phyloP scores from a whole-genome alignment of 495 filamentous ascomycete genomes.

The Xylaria venustula region DNA sequence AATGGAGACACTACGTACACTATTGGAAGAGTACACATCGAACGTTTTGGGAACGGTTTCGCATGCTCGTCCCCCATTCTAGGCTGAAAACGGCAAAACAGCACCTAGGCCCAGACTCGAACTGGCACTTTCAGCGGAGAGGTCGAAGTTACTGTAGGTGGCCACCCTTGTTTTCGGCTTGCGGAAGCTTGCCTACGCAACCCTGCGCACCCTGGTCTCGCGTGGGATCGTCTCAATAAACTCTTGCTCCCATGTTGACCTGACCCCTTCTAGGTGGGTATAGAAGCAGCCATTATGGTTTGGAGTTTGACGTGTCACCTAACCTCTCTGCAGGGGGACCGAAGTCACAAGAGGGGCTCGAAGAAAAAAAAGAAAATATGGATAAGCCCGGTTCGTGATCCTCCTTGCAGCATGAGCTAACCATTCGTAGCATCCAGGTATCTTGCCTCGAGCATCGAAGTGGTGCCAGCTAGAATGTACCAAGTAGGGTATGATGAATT shows the following conservation, averaged over 20 bases:
- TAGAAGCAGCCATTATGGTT: not conserved
- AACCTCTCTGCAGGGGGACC: not conserved
- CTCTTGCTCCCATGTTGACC: not conserved
- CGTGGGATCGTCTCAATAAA: slow-evolving; percentile 15
- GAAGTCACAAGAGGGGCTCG: not conserved
- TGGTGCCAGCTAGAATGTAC: slow-evolving; percentile 2
- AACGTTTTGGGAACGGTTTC: slow-evolving; percentile 13
- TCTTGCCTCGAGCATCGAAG: not conserved
- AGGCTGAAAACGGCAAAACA: slow-evolving; percentile 3
- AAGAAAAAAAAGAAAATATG: not conserved
- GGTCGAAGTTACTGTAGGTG: slow-evolving; percentile 5
- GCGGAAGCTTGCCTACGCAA: slow-evolving; percentile 14
- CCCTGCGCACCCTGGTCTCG: not conserved
- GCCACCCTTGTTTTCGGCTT: slow-evolving; percentile 9
- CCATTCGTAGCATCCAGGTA: not conserved
- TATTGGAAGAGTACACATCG: not conserved
- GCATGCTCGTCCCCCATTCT: slow-evolving; percentile 3
- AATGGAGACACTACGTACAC: too few species aligned
- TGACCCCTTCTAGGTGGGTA: slow-evolving; percentile 5
- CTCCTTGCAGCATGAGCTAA: slow-evolving; percentile 2
- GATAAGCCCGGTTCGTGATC: slow-evolving; percentile 3
- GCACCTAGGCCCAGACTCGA: not conserved
- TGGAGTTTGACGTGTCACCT: slow-evolving; percentile 9
- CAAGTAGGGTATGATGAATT: too few species aligned
- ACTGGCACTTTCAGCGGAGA: not conserved